Evolutionary conservation across 1,284 basidiomycete genomes (phyloP).

Genomic region (Entoloma clypeatum): DNA sequence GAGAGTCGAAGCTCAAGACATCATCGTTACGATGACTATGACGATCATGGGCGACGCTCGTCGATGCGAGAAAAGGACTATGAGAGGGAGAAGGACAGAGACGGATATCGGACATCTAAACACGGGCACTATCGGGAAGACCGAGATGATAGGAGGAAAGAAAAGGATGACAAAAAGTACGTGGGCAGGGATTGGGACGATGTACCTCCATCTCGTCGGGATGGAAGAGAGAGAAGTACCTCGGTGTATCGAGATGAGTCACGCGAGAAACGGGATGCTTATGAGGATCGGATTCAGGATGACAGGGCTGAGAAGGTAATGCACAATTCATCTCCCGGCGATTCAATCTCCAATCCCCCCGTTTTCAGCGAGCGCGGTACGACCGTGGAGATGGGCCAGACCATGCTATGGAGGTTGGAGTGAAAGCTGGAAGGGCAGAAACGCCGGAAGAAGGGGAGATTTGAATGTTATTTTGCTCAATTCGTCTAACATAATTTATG

Average conservation of each 20-base stretch:
- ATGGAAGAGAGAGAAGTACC: constrained; percentile 51
- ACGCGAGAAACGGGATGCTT: constrained; percentile 43
- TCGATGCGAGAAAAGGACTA: constrained; percentile 37
- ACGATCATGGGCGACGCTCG: constrained; percentile 28
- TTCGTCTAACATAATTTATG: background rate
- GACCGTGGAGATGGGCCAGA: constrained; percentile 39
- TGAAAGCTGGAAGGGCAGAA: constrained; percentile 39
- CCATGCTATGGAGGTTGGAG: constrained; percentile 37
- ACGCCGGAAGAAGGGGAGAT: constrained; percentile 84
- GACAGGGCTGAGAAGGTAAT: constrained; percentile 64
- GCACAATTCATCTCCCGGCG: constrained; percentile 3
- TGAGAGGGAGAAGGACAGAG: constrained; percentile 47
- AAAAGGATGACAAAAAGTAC: constrained; percentile 39
- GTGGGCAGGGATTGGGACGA: constrained; percentile 30
- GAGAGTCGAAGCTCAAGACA: constrained; percentile 35
- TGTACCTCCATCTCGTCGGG: constrained; percentile 21
- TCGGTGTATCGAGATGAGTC: constrained; percentile 44
- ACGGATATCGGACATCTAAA: constrained; percentile 31
- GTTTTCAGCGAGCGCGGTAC: constrained; percentile 49
- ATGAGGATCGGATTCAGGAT: constrained; percentile 38
- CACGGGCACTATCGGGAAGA: constrained; percentile 40
- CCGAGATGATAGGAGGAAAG: constrained; percentile 44
- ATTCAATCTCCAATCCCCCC: constrained; percentile 15
- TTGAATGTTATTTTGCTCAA: constrained; percentile 30
- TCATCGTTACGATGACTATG: constrained; percentile 42